Percentiles rank a stretch among this genome's conserved stretches.
phyloP scores from a whole-genome alignment of 768 basidiomycete species.

The Collybia mongolica region DNA sequence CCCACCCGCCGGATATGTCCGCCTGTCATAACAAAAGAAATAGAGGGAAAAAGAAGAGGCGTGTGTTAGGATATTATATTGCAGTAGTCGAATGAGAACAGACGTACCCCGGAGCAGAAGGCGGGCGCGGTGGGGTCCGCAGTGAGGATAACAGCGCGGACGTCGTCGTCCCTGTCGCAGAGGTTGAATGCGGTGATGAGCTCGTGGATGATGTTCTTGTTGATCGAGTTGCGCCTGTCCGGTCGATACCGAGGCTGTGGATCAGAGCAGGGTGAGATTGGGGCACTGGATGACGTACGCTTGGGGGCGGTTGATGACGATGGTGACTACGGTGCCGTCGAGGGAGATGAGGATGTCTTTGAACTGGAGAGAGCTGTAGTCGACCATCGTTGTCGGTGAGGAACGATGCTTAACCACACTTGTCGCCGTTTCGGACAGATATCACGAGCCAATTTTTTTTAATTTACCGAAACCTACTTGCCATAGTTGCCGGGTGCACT shows the following conservation, averaged over 20 bases:
- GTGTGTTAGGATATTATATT: background rate
- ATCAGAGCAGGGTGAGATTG: background rate
- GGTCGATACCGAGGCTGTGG: background rate
- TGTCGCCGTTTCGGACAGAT: too few relatives aligned
- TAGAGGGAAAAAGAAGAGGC: background rate
- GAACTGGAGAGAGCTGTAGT: constrained; percentile 36
- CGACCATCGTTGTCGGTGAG: constrained; percentile 20
- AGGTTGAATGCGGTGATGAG: constrained; percentile 42
- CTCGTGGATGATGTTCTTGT: constrained; percentile 29
- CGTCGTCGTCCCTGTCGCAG: constrained; percentile 51
- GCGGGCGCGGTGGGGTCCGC: constrained; percentile 50
- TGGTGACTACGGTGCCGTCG: constrained; percentile 42
- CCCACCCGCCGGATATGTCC: constrained; percentile 50
- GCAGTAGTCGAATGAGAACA: too few relatives aligned
- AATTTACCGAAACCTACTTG: too few relatives aligned
- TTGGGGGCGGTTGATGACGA: constrained; percentile 46
- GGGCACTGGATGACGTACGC: constrained; percentile 37
- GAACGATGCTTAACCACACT: too few relatives aligned
- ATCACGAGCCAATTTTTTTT: too few relatives aligned
- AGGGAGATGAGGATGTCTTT: constrained; percentile 41
- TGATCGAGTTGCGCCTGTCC: constrained; percentile 47
- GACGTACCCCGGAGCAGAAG: constrained; percentile 53
- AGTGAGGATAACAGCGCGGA: constrained; percentile 50
- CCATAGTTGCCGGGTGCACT: too few relatives aligned
- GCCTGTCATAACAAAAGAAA: too few relatives aligned